Percentiles rank a stretch among this genome's conserved stretches.
Evolutionary conservation across 768 basidiomycete species (phyloP).

Genomic region (Flagelloscypha sp.): DNA sequence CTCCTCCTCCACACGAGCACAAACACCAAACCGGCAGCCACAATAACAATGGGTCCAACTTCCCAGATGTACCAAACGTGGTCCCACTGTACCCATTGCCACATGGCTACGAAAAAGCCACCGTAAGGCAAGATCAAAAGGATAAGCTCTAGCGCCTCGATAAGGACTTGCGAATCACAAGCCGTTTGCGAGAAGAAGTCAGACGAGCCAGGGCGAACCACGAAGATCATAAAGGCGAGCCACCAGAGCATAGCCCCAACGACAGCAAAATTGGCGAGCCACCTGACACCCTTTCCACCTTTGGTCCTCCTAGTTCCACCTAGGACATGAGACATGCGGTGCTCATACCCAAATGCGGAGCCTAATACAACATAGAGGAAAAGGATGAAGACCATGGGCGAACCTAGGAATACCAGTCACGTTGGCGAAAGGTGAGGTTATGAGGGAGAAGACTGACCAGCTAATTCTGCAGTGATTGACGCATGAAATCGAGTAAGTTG

Average conservation of each 20-base stretch:
- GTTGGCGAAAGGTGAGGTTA: no score
- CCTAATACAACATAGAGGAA: constrained; percentile 13
- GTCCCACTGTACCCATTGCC: no score
- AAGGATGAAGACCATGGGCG: constrained; percentile 11
- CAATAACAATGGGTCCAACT: neutral
- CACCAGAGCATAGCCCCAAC: constrained; percentile 10
- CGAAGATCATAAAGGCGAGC: constrained; percentile 6
- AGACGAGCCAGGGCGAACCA: constrained; percentile 1
- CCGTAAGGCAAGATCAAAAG: no score
- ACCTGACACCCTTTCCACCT: no score
- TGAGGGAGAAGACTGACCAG: no score
- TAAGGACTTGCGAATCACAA: constrained; percentile 9
- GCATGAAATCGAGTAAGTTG: constrained; percentile 12
- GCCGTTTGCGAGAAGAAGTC: constrained; percentile 12
- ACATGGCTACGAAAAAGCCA: no score
- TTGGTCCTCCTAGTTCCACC: no score
- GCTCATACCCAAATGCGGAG: constrained; percentile 6
- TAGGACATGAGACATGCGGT: constrained; percentile 8
- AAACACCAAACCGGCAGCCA: constrained; percentile 6
- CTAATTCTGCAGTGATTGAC: constrained; percentile 9
- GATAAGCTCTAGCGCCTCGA: no score
- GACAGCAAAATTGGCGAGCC: constrained; percentile 7
- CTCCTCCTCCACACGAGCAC: constrained; percentile 9
- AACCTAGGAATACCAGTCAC: no score
- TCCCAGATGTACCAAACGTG: neutral